Conservation (phyloP, 2,329 filamentous ascomycete species). For the Fusarium nurragi region DNA sequence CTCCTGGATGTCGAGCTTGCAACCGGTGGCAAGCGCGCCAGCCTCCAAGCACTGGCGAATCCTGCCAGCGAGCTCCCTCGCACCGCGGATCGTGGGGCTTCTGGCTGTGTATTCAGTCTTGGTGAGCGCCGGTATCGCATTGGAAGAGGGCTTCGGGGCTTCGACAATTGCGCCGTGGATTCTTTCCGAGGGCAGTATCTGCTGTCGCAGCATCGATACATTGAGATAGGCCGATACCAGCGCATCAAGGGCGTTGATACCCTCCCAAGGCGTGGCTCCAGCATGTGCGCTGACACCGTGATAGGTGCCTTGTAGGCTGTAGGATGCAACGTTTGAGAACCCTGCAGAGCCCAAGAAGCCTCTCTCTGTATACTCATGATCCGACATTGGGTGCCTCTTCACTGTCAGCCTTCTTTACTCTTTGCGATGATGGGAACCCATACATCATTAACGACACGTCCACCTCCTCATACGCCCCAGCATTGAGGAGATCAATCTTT, state of each 20-base stretch:
- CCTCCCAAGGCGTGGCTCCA: conserved; percentile 13
- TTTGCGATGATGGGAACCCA: neutral
- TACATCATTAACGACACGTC: conserved; percentile 12
- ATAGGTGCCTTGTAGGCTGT: neutral
- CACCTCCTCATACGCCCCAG: conserved; percentile 1
- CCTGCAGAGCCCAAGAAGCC: neutral
- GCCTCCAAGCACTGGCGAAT: conserved; percentile 6
- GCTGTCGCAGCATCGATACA: conserved; percentile 14
- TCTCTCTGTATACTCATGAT: neutral
- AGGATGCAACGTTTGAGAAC: neutral
- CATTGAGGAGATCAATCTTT: conserved; percentile 5
- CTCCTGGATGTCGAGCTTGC: neutral
- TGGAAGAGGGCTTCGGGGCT: neutral
- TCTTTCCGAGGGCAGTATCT: conserved; percentile 6
- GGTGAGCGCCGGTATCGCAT: neutral
- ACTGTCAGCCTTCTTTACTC: neutral
- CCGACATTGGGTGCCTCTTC: conserved; percentile 6
- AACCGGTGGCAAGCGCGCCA: conserved; percentile 14
- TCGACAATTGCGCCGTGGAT: conserved; percentile 20
- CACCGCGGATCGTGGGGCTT: neutral
- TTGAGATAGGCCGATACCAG: conserved; percentile 5
- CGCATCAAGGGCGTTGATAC: conserved; percentile 18
- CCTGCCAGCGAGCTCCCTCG: neutral
- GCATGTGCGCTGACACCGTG: conserved; percentile 11
- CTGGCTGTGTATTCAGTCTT: neutral